A percentile compares a stretch with the other conserved stretches of the same genome.
These are phyloP conservation scores for Lantana camara DNA, from an alignment of 257 asterid species.

Conservation along the genomic window DNA sequence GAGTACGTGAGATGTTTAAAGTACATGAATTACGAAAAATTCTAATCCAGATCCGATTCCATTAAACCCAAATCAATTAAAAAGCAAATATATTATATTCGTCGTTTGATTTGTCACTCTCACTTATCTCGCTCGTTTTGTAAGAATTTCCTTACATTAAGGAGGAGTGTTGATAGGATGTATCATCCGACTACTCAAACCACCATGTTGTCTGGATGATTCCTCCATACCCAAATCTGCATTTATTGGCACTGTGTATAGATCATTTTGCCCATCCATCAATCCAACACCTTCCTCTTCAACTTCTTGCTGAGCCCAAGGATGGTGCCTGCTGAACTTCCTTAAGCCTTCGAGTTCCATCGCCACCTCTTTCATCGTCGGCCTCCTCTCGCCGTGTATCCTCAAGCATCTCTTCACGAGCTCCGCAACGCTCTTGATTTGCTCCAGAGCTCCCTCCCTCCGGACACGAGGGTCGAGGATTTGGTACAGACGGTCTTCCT, in stretches of 20 bases:
- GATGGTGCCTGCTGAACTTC: constrained; percentile 13
- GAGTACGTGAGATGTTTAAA: too few relatives aligned
- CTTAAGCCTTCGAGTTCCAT: constrained; percentile 63
- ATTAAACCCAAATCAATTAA: too few relatives aligned
- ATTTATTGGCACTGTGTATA: neutral
- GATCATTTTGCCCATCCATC: neutral
- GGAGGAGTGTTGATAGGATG: neutral
- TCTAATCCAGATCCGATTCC: too few relatives aligned
- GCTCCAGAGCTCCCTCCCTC: constrained; percentile 41
- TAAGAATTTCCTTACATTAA: too few relatives aligned
- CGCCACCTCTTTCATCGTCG: constrained; percentile 67
- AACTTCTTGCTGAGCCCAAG: neutral
- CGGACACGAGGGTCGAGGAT: constrained; percentile 39
- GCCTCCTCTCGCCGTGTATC: constrained; percentile 40
- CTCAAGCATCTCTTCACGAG: constrained; percentile 39
- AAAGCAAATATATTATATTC: too few relatives aligned
- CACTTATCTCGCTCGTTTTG: too few relatives aligned
- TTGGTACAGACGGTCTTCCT: constrained; percentile 35
- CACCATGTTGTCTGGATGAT: neutral
- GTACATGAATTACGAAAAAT: too few relatives aligned
- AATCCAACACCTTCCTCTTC: neutral
- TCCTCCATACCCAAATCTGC: neutral
- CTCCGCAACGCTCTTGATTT: constrained; percentile 31
- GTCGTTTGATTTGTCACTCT: too few relatives aligned
- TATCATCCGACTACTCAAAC: neutral